phyloP scores from a whole-genome alignment of 352 stramenopile species.

The Elongisporangium senticosum region DNA sequence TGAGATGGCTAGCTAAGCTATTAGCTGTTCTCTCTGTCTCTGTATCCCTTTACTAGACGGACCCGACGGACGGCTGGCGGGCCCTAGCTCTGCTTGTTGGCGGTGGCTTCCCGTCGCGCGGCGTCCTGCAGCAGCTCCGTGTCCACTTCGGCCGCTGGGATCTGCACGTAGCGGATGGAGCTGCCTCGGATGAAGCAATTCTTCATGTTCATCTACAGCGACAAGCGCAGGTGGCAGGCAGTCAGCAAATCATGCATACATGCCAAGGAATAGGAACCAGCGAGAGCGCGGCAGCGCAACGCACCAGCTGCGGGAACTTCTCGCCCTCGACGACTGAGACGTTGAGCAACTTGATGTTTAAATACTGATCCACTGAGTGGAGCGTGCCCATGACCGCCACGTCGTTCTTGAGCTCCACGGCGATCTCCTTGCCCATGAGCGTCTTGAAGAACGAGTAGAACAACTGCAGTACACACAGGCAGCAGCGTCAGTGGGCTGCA shows the following conservation, averaged over 20 bases:
- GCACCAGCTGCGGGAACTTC: slow-evolving; percentile 95
- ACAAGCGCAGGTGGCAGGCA: not conserved
- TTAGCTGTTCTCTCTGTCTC: too few relatives aligned
- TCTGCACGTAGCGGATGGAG: slow-evolving; percentile 98
- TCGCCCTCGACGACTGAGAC: slow-evolving; percentile 94
- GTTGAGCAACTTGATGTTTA: slow-evolving; percentile 98
- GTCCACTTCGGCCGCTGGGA: slow-evolving; percentile 95
- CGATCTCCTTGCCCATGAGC: slow-evolving; percentile 95
- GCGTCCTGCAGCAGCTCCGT: slow-evolving; percentile 92
- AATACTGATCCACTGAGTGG: slow-evolving; percentile 98
- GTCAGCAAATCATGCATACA: not conserved
- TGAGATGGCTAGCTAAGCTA: too few relatives aligned
- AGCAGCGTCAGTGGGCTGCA: slow-evolving; percentile 1
- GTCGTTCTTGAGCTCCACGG: slow-evolving; percentile 99
- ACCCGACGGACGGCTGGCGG: not conserved
- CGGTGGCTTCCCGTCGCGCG: slow-evolving; percentile 57
- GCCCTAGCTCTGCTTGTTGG: slow-evolving; percentile 67
- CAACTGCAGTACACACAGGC: slow-evolving; percentile 48
- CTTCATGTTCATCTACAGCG: slow-evolving; percentile 90
- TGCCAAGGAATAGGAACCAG: too few relatives aligned
- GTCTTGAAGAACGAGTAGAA: slow-evolving; percentile 99
- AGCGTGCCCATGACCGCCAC: slow-evolving; percentile 95
- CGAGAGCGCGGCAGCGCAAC: not conserved
- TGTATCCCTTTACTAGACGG: not conserved
- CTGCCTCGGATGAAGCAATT: slow-evolving; percentile 98